A percentile compares a stretch with the other conserved stretches of the same genome.
These are phyloP conservation scores for Botrytis galanthina DNA, from an alignment of 2,329 filamentous ascomycete species.

Conservation along the genomic window DNA sequence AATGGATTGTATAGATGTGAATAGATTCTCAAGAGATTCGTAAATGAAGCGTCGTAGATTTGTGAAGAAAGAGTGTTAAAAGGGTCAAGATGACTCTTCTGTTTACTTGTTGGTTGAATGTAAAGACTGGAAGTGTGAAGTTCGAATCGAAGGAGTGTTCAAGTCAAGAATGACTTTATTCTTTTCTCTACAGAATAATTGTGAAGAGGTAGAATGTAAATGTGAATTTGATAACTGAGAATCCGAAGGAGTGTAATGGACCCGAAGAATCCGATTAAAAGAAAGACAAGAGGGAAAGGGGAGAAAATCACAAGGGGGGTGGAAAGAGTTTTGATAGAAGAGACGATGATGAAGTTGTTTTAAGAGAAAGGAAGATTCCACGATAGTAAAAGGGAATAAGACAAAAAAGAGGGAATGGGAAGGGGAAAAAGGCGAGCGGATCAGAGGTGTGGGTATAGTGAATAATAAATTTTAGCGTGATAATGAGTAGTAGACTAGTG, in stretches of 20 bases:
- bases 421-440: constrained; percentile 14
- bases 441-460: constrained; percentile 10
- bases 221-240: constrained; percentile 27
- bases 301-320: constrained; percentile 30
- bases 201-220: neutral
- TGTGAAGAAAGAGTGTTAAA: constrained; percentile 12
- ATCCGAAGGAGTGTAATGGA: constrained; percentile 43
- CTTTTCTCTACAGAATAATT: neutral
- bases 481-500: neutral
- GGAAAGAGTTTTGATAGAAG: neutral
- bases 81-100: constrained; percentile 7
- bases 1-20: constrained; percentile 26
- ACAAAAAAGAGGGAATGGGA: constrained; percentile 16
- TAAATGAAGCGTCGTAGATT: neutral
- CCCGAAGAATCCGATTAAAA: constrained; percentile 44
- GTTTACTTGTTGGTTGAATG: constrained; percentile 18
- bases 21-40: constrained; percentile 14
- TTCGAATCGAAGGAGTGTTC: neutral
- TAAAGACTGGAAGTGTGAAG: constrained; percentile 20
- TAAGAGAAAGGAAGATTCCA: constrained; percentile 17
- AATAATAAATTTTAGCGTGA: constrained; percentile 1
- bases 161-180: neutral
- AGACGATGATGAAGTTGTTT: constrained; percentile 18
- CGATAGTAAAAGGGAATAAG: constrained; percentile 13
- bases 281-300: constrained; percentile 37